Evolutionary conservation across 768 basidiomycete genomes (phyloP), one percentile per base, ranked within the genome.

Genomic region (Psilocybe azurescens): DNA sequence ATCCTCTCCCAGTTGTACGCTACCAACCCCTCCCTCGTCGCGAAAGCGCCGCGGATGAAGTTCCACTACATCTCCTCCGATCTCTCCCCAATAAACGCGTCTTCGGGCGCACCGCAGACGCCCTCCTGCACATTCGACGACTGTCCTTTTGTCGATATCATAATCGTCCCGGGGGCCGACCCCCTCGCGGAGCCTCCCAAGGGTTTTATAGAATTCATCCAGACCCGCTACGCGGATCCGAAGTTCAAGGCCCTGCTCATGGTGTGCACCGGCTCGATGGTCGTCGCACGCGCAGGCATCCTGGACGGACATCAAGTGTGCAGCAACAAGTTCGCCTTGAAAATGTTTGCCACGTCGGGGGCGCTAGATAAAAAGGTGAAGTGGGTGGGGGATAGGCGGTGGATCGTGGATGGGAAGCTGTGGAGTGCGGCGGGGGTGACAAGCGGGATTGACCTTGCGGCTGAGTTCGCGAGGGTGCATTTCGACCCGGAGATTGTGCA

Each of bases 371-470:
- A 62, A 53, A 70, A 71, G 10, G 72, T 75, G 10, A 72, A 67
- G 6, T 73, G 72, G 74, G 65, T 75, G 11, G 67, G 68, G 18
- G 71, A 75, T 56, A 61, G 65, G 32, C 48, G 71, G 49, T 75
- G 71, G 68, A 65, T 65, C 20, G 58, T 70, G 3, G 74, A 75
- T 48, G 70, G 71, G 13, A 72, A 72, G 61, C 59, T 73, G 2
- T 73, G 72, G 72, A 73, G 70, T 24, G 61, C 68, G 1, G 72
- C 64, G 11, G 73, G 72, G 9, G 54, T 72, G 10, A 75, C 71
- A 0, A 60, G 70, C 5, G 72, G 72, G 2, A 53, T 75, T 30
- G 74, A 75, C 47, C 65, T 75, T 16, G 69, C 67, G 29, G 72
- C 69, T 16, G 74, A 70, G 44, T 75, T 72, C 52, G 61, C 67